Percentiles rank a stretch among this genome's conserved stretches.
These are phyloP conservation scores for Arthrobotrys megalospora DNA, from an alignment of 2,329 filamentous ascomycete species.

Conservation along the genomic window DNA sequence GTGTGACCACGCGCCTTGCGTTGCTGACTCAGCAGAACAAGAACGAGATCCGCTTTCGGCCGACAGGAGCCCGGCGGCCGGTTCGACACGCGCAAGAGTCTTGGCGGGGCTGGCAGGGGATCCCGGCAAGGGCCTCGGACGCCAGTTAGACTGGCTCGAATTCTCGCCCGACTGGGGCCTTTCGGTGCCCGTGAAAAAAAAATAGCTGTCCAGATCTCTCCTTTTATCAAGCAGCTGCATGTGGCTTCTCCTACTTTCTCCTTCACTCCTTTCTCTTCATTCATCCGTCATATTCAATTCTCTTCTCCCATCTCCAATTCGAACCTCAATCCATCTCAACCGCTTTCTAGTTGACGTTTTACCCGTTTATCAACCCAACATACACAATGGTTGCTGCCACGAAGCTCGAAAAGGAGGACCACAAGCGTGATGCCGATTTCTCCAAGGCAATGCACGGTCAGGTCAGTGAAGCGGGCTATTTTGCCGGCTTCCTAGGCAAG, in stretches of 20 bases:
- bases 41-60: not conserved
- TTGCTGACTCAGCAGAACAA: conserved; percentile 20
- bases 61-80: conserved; percentile 34
- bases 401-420: conserved; percentile 83
- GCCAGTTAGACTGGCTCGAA: not conserved
- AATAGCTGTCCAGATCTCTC: not conserved
- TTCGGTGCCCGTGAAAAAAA: conserved; percentile 51
- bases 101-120: conserved; percentile 10
- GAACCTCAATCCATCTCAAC: not conserved
- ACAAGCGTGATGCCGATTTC: conserved; percentile 88
- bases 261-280: not conserved
- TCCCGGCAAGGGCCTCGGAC: conserved; percentile 7
- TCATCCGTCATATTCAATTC: conserved; percentile 2
- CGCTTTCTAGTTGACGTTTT: not conserved
- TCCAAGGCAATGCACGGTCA: conserved; percentile 88
- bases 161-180: conserved; percentile 53
- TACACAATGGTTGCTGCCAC: conserved; percentile 57
- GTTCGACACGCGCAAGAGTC: not conserved
- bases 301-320: not conserved
- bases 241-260: conserved; percentile 4
- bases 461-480: conserved; percentile 74
- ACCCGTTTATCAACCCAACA: conserved; percentile 9
- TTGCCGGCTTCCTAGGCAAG: conserved; percentile 85
- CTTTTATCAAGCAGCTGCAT: not conserved
- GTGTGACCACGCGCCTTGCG: conserved; percentile 8